Percentiles rank a stretch among this genome's conserved stretches.
These are phyloP conservation scores for Fusarium odoratissimum DNA, from an alignment of 2,329 filamentous ascomycete species.

Conservation along the genomic window DNA sequence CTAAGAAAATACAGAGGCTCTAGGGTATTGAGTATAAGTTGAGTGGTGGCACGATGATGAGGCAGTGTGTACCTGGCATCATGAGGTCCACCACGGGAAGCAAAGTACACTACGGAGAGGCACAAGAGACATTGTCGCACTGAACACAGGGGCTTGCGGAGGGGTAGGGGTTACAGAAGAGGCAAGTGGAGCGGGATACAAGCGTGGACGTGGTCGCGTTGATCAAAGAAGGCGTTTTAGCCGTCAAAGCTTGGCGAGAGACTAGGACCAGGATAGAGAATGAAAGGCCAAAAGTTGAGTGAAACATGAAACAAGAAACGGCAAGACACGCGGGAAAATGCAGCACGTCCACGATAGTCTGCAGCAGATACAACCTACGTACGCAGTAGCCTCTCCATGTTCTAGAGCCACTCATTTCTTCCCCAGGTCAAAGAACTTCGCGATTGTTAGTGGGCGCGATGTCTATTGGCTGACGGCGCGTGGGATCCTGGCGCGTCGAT, in stretches of 20 bases:
- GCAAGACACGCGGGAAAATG: constrained; percentile 15
- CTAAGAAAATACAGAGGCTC: not conserved
- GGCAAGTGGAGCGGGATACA: constrained; percentile 22
- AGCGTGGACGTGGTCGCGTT: constrained; percentile 17
- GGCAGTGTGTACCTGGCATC: not conserved
- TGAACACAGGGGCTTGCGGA: not conserved
- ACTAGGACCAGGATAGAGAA: constrained; percentile 27
- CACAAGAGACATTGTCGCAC: constrained; percentile 2
- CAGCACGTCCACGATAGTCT: constrained; percentile 14
- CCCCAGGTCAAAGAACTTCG: not conserved
- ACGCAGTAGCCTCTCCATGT: constrained; percentile 3
- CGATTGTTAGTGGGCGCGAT: constrained; percentile 25
- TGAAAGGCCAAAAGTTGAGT: constrained; percentile 17
- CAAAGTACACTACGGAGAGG: constrained; percentile 24
- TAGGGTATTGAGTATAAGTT: constrained; percentile 1
- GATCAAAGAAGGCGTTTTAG: constrained; percentile 13
- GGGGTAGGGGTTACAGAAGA: constrained; percentile 7
- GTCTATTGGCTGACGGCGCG: constrained; percentile 32
- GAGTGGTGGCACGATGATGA: not conserved
- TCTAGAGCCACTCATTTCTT: constrained; percentile 26
- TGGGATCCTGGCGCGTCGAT: constrained; percentile 39
- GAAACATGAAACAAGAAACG: constrained; percentile 41
- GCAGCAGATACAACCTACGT: constrained; percentile 9
- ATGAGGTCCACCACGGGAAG: not conserved
- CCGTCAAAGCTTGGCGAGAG: constrained; percentile 13